These are phyloP conservation scores for Solanum sparsipilum DNA, from an alignment of 257 asterid genomes.

Conservation along the genomic window DNA sequence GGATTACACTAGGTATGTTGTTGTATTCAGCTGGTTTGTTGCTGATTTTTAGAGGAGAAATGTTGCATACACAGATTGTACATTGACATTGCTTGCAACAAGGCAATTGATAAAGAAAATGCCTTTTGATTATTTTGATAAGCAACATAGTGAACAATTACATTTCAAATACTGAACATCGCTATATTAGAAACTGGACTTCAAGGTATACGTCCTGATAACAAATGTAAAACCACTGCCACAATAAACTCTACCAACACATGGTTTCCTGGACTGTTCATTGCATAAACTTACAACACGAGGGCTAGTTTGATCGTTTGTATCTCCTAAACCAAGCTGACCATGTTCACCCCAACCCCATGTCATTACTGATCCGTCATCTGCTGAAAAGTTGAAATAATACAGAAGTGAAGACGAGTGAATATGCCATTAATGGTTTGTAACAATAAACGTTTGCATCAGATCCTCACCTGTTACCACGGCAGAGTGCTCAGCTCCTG, in stretches of 20 bases:
- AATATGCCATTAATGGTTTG: background rate
- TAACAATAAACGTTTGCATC: background rate
- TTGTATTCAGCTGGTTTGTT: background rate
- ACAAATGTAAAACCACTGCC: slow-evolving; percentile 86
- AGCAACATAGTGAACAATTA: background rate
- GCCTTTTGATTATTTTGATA: background rate
- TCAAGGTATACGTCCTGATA: slow-evolving; percentile 16
- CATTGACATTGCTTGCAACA: background rate
- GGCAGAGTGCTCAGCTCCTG: slow-evolving; percentile 94
- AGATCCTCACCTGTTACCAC: slow-evolving; percentile 48
- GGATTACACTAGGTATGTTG: background rate
- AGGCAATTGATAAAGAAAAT: background rate
- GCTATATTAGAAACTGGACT: slow-evolving; percentile 1
- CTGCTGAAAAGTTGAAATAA: slow-evolving; percentile 17
- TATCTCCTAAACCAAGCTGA: slow-evolving; percentile 79
- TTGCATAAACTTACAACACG: slow-evolving; percentile 28
- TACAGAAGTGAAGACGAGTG: background rate
- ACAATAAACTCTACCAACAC: slow-evolving; percentile 43
- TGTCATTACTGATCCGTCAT: slow-evolving; percentile 54
- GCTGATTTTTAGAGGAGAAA: background rate
- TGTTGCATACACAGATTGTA: background rate
- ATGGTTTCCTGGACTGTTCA: background rate
- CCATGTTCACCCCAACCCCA: slow-evolving; percentile 99
- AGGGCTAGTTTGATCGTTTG: slow-evolving; percentile 43
- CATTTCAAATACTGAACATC: background rate